Percentiles rank a stretch among this genome's conserved stretches.
phyloP scores from a whole-genome alignment of 2,329 filamentous ascomycete species.

The Chaetothyriales sp. region DNA sequence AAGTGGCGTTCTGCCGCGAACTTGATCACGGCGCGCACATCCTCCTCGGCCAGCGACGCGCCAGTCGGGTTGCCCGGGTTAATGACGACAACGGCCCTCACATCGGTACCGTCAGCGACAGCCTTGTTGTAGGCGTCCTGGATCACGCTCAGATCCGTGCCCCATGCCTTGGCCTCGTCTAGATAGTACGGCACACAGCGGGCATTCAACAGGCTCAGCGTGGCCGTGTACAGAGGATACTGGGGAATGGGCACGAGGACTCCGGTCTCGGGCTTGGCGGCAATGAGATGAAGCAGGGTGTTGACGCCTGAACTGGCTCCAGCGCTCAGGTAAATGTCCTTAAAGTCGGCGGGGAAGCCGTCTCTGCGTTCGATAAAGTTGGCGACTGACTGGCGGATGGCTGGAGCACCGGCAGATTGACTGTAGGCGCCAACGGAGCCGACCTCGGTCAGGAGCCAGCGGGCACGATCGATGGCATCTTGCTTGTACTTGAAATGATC shows the following conservation, averaged over 20 bases:
- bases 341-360: slow-evolving; percentile 67
- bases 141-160: slow-evolving; percentile 72
- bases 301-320: slow-evolving; percentile 92
- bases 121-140: slow-evolving; percentile 60
- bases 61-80: slow-evolving; percentile 98
- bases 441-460: slow-evolving; percentile 64
- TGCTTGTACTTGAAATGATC: slow-evolving; percentile 70
- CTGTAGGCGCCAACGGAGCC: slow-evolving; percentile 94
- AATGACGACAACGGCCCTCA: slow-evolving; percentile 89
- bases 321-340: slow-evolving; percentile 76
- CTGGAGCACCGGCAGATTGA: slow-evolving; percentile 75
- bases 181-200: slow-evolving; percentile 86
- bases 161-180: slow-evolving; percentile 75
- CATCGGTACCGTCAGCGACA: slow-evolving; percentile 62
- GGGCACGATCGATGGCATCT: slow-evolving; percentile 76
- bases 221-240: slow-evolving; percentile 94
- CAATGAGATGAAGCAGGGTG: slow-evolving; percentile 82
- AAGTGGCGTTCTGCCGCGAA: slow-evolving; percentile 75
- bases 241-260: slow-evolving; percentile 92
- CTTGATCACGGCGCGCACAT: slow-evolving; percentile 73
- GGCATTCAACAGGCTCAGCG: slow-evolving; percentile 71
- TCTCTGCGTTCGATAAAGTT: slow-evolving; percentile 87
- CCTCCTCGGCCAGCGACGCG: slow-evolving; percentile 62
- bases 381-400: slow-evolving; percentile 78
- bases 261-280: slow-evolving; percentile 60